Evolutionary conservation across 1,284 basidiomycete genomes (phyloP).

Genomic region (Athelia psychrophila): DNA sequence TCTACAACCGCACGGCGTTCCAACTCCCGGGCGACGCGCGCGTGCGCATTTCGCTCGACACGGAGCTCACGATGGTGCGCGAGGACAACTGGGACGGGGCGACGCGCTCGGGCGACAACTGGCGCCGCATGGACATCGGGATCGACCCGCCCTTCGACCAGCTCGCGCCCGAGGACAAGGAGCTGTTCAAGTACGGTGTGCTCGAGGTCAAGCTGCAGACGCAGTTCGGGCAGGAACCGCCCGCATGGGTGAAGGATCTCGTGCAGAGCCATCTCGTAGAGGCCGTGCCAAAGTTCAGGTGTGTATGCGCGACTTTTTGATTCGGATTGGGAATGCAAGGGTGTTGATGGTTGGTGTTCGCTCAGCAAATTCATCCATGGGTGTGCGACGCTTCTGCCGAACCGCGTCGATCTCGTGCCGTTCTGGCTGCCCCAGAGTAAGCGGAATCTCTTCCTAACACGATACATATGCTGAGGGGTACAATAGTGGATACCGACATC

Average conservation of each 20-base stretch:
- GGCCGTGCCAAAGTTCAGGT: conserved; percentile 90
- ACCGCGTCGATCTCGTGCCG: conserved; percentile 96
- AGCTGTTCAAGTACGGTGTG: conserved; percentile 92
- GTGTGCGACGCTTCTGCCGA: conserved; percentile 89
- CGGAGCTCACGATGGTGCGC: conserved; percentile 90
- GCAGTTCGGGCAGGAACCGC: conserved; percentile 94
- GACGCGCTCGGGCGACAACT: conserved; percentile 81
- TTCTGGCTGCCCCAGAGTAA: conserved; percentile 97
- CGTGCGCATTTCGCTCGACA: conserved; percentile 97
- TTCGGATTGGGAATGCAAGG: not conserved
- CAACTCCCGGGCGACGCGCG: conserved; percentile 97
- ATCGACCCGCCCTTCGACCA: conserved; percentile 91
- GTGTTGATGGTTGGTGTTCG: conserved; percentile 9
- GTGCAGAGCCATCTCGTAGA: conserved; percentile 94
- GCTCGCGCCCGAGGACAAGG: conserved; percentile 79
- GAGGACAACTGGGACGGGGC: conserved; percentile 97
- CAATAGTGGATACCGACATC: conserved; percentile 88
- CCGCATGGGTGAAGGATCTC: conserved; percentile 94
- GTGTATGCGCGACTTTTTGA: conserved; percentile 10
- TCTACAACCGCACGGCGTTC: conserved; percentile 99
- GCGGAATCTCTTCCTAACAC: conserved; percentile 21
- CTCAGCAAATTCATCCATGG: conserved; percentile 96
- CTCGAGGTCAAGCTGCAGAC: conserved; percentile 98
- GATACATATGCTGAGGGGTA: conserved; percentile 5
- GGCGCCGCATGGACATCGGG: conserved; percentile 93